Conservation (phyloP, 2,329 filamentous ascomycete genomes). For the Aureobasidium pullulans region DNA sequence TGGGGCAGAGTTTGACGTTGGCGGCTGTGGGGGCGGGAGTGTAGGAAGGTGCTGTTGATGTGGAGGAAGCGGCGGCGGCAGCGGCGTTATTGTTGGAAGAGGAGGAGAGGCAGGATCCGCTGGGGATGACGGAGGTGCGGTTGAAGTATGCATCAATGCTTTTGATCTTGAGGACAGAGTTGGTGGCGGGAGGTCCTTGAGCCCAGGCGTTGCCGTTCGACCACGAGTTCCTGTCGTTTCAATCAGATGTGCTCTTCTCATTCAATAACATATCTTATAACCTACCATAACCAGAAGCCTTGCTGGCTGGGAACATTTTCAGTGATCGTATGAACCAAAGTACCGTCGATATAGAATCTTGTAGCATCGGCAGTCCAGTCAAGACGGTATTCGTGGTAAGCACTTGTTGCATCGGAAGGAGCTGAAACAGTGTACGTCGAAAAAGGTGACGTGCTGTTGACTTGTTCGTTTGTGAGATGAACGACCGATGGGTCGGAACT, state of each 20-base stretch:
- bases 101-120: background rate
- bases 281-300: slow-evolving; percentile 63
- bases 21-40: background rate
- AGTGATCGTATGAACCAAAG: slow-evolving; percentile 48
- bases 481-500: background rate
- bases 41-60: background rate
- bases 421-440: slow-evolving; percentile 55
- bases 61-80: background rate
- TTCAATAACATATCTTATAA: slow-evolving; percentile 27
- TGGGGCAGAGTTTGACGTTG: background rate
- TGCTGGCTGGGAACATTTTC: slow-evolving; percentile 43
- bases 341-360: slow-evolving; percentile 61
- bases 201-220: slow-evolving; percentile 66
- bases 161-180: slow-evolving; percentile 56
- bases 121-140: slow-evolving; percentile 32
- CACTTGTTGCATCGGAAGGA: slow-evolving; percentile 54
- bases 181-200: slow-evolving; percentile 56
- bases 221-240: slow-evolving; percentile 35
- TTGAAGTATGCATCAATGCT: slow-evolving; percentile 63
- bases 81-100: background rate
- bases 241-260: too few species aligned
- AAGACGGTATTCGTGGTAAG: slow-evolving; percentile 75
- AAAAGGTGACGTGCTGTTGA: slow-evolving; percentile 53
- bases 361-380: slow-evolving; percentile 60
- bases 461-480: slow-evolving; percentile 50